Conservation (phyloP, 148 eudicot genomes). For the Chenopodium quinoa region DNA sequence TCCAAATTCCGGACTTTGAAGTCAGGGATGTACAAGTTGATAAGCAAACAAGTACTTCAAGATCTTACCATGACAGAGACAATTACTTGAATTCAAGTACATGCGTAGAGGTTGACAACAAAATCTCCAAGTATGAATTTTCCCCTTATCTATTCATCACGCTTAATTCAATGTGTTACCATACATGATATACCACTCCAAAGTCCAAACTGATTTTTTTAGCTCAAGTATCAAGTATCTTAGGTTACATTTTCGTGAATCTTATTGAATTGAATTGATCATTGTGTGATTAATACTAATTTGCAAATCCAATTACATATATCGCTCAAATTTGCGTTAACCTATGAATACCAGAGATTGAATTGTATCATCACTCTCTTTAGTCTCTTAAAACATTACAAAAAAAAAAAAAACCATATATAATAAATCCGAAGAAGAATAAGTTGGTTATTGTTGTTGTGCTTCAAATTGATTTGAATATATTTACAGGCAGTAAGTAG, state of each 20-base stretch:
- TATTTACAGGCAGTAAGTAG: not conserved
- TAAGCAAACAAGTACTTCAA: conserved; percentile 41
- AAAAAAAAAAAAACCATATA: no score
- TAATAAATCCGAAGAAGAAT: not conserved
- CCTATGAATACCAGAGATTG: no score
- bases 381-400: no score
- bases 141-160: not conserved
- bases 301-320: no score
- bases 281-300: no score
- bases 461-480: no score
- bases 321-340: no score
- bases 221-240: not conserved
- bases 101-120: conserved; percentile 8
- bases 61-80: not conserved
- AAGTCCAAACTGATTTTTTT: not conserved
- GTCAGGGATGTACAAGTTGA: conserved; percentile 87
- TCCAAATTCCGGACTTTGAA: conserved; percentile 38
- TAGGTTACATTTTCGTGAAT: no score
- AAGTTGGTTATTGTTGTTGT: not conserved
- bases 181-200: not conserved
- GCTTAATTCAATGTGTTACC: not conserved
- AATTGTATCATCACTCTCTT: no score
- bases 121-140: conserved; percentile 44
- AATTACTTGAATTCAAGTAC: not conserved
- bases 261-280: no score